Conservation (phyloP, 306 rosid species). For the Cucurbita pepo region DNA sequence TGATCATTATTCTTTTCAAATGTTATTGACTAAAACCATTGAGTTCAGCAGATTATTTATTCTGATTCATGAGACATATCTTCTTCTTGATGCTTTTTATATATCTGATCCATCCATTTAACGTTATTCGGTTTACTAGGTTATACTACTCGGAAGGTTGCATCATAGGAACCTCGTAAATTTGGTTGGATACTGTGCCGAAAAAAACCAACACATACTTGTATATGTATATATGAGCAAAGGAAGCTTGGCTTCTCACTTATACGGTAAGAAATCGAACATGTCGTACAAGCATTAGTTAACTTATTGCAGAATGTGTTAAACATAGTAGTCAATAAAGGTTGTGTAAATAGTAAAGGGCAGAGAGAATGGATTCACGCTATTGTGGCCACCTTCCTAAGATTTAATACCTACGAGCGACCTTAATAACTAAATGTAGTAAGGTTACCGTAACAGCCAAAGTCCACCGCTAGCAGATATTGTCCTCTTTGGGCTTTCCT, state of each 20-base stretch:
- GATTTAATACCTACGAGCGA: too few species aligned
- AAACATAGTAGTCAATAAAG: neutral
- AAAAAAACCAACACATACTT: slow-evolving; percentile 83
- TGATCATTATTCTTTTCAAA: slow-evolving; percentile 6
- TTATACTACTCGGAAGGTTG: slow-evolving; percentile 83
- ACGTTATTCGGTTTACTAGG: slow-evolving; percentile 31
- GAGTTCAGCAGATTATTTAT: neutral
- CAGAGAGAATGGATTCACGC: too few species aligned
- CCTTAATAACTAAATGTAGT: too few species aligned
- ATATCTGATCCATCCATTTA: neutral
- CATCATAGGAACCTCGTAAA: slow-evolving; percentile 93
- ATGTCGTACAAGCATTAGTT: neutral
- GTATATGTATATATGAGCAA: slow-evolving; percentile 82
- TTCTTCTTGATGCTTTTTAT: neutral
- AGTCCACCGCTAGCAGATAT: too few species aligned
- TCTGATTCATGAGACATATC: neutral
- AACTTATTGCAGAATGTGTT: neutral
- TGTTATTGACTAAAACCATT: neutral
- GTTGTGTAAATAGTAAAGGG: too few species aligned
- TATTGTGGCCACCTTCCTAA: too few species aligned
- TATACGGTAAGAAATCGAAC: slow-evolving; percentile 51
- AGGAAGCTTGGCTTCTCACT: slow-evolving; percentile 91
- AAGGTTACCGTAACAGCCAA: too few species aligned
- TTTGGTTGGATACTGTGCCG: slow-evolving; percentile 88
- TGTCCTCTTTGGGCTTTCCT: too few species aligned